A percentile compares a stretch with the other conserved stretches of the same genome.
phyloP scores from a whole-genome alignment of 805 yeast species.

The Candida succiphila region DNA sequence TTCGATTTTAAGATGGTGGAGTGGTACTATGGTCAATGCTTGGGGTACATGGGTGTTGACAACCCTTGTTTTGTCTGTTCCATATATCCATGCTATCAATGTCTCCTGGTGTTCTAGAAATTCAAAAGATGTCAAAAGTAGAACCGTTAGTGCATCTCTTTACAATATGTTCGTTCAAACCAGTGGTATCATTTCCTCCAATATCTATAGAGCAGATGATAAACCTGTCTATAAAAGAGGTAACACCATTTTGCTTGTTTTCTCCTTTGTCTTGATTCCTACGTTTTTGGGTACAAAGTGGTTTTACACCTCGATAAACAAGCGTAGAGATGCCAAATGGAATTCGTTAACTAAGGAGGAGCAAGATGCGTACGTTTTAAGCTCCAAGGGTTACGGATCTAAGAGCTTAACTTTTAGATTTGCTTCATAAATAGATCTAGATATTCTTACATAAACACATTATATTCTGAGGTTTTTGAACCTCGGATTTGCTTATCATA shows the following conservation, averaged over 20 bases:
- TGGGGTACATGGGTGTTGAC: slow-evolving; percentile 16
- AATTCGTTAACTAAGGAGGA: slow-evolving; percentile 36
- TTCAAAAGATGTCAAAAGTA: slow-evolving; percentile 49
- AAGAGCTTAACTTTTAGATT: slow-evolving; percentile 40
- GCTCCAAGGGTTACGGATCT: slow-evolving; percentile 44
- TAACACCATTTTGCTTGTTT: slow-evolving; percentile 30
- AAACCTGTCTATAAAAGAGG: slow-evolving; percentile 53
- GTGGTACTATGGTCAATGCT: slow-evolving; percentile 13
- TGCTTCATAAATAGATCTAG: no score
- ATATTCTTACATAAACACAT: no score
- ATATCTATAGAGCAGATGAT: slow-evolving; percentile 49
- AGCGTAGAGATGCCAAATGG: slow-evolving; percentile 40
- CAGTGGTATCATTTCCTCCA: slow-evolving; percentile 41
- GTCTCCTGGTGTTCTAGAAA: slow-evolving; percentile 56
- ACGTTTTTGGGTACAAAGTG: slow-evolving; percentile 18
- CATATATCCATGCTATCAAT: slow-evolving; percentile 43
- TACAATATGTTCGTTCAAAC: slow-evolving; percentile 58
- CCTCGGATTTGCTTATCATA: no score
- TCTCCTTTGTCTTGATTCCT: slow-evolving; percentile 21
- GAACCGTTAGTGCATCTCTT: slow-evolving; percentile 58
- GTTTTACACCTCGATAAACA: slow-evolving; percentile 33
- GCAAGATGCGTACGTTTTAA: slow-evolving; percentile 32
- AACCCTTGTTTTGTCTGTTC: slow-evolving; percentile 26
- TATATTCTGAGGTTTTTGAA: no score
- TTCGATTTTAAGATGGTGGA: slow-evolving; percentile 18